phyloP scores from a whole-genome alignment of 306 rosid genomes.

The Betula pendula region DNA sequence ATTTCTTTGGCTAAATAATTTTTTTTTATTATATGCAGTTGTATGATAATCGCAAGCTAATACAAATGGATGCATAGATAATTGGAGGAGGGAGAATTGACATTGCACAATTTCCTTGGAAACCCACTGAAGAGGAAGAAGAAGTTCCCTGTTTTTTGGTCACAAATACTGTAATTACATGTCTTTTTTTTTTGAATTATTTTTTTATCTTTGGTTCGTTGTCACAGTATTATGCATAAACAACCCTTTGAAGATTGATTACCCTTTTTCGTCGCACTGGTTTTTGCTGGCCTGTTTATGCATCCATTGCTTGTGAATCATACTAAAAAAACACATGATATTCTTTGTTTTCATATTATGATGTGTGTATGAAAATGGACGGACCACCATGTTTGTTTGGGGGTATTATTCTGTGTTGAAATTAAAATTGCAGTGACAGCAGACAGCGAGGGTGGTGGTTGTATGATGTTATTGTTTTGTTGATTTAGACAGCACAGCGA shows the following conservation, averaged over 20 bases:
- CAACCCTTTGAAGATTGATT: not conserved
- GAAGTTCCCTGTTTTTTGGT: slow-evolving; percentile 26
- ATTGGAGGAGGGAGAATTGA: slow-evolving; percentile 40
- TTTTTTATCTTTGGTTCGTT: slow-evolving; percentile 41
- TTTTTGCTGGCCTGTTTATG: not conserved
- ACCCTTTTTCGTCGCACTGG: not conserved
- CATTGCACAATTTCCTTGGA: too few relatives aligned
- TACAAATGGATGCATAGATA: slow-evolving; percentile 44
- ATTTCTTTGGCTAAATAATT: slow-evolving; percentile 18
- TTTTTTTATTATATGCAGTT: slow-evolving; percentile 44
- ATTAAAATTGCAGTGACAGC: not conserved
- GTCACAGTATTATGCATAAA: slow-evolving; percentile 26
- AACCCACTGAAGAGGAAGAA: not conserved
- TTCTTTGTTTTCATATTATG: too few relatives aligned
- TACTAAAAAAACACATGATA: not conserved
- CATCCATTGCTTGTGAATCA: slow-evolving; percentile 39
- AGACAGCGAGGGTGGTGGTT: not conserved
- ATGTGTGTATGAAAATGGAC: slow-evolving; percentile 3
- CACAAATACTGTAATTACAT: slow-evolving; percentile 79
- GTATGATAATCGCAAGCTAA: slow-evolving; percentile 53
- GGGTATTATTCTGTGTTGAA: not conserved
- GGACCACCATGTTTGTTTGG: not conserved
- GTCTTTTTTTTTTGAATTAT: slow-evolving; percentile 31
- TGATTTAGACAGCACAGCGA: slow-evolving; percentile 7
- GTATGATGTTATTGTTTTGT: not conserved